Percentiles rank a stretch among this genome's conserved stretches.
phyloP scores from a whole-genome alignment of 2,329 filamentous ascomycete genomes.

The Hymenoscyphus occultus region DNA sequence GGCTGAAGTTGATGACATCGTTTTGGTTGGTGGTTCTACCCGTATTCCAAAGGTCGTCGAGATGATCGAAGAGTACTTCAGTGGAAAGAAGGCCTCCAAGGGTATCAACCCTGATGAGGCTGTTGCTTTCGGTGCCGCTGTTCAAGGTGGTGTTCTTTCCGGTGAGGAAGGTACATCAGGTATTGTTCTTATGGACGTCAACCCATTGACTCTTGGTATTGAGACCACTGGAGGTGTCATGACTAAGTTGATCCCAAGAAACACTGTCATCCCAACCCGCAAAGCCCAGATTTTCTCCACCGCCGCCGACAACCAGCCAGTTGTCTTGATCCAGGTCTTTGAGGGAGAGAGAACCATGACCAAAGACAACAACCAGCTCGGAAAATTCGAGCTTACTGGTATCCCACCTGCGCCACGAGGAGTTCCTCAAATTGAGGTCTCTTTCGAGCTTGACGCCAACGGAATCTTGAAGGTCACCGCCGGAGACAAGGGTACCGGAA shows the following conservation, averaged over 20 bases:
- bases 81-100: constrained; percentile 96
- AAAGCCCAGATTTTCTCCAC: constrained; percentile 99
- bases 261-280: constrained; percentile 91
- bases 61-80: constrained; percentile 94
- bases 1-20: constrained; percentile 90
- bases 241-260: constrained; percentile 93
- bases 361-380: constrained; percentile 95
- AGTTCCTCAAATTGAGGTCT: constrained; percentile 97
- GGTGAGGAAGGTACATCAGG: constrained; percentile 79
- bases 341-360: constrained; percentile 93
- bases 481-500: constrained; percentile 96
- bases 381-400: constrained; percentile 96
- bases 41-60: constrained; percentile 97
- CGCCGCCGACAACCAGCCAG: constrained; percentile 92
- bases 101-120: constrained; percentile 99
- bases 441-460: constrained; percentile 97
- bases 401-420: constrained; percentile 94
- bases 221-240: constrained; percentile 97
- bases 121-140: constrained; percentile 94
- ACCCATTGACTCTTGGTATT: constrained; percentile 93
- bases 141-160: constrained; percentile 93
- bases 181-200: constrained; percentile 94
- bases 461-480: constrained; percentile 97
- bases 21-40: constrained; percentile 96
- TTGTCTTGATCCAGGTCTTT: constrained; percentile 91